Conservation (phyloP, 768 basidiomycete species). For the Boletus pseudopeckii region DNA sequence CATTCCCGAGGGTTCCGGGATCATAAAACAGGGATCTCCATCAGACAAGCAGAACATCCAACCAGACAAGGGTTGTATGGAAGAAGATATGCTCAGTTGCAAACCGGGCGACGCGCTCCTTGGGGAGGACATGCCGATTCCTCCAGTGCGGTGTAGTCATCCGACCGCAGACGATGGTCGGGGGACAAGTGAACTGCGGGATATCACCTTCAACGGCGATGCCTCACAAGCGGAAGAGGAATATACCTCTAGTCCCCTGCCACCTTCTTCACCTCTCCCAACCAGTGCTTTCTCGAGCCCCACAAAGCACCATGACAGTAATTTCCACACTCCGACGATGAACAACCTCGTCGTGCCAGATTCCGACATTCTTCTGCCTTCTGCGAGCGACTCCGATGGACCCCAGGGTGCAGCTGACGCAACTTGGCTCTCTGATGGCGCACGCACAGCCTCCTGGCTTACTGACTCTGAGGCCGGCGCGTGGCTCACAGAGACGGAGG, state of each 20-base stretch:
- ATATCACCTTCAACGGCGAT: conserved; percentile 12
- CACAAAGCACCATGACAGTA: not conserved
- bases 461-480: conserved; percentile 17
- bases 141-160: conserved; percentile 14
- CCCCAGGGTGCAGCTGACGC: not conserved
- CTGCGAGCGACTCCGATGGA: conserved; percentile 5
- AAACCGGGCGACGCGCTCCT: conserved; percentile 41
- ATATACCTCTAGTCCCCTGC: conserved; percentile 46
- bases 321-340: conserved; percentile 19
- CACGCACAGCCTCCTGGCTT: conserved; percentile 3
- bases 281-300: conserved; percentile 45
- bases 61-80: conserved; percentile 24
- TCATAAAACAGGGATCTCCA: not conserved
- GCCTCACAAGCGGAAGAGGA: conserved; percentile 24
- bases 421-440: conserved; percentile 16
- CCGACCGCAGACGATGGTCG: not conserved
- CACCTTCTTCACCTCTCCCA: conserved; percentile 61
- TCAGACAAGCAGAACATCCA: not conserved
- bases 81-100: conserved; percentile 26
- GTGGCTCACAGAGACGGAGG: conserved; percentile 28
- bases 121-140: conserved; percentile 42
- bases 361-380: conserved; percentile 11
- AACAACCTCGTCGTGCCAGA: conserved; percentile 7
- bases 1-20: too few relatives aligned
- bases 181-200: conserved; percentile 9